Percentiles rank a stretch among this genome's conserved stretches.
Conservation (phyloP, 768 basidiomycete species). For the Suillus placidus region DNA sequence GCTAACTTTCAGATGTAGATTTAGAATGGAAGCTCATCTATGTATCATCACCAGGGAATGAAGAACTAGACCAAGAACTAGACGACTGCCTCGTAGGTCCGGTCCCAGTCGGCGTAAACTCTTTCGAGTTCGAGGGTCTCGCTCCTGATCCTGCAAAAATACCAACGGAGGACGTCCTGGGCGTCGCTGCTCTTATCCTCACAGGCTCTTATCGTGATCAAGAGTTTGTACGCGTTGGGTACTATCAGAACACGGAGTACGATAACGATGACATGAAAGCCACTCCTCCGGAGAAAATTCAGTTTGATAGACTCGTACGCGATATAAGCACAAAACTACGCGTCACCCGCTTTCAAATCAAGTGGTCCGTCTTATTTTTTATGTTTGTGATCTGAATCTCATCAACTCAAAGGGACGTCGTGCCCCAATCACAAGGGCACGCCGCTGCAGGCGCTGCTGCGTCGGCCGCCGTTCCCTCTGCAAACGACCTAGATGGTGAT, state of each 20-base stretch:
- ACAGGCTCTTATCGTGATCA: conserved; percentile 96
- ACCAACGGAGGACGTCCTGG: conserved; percentile 87
- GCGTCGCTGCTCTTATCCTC: conserved; percentile 95
- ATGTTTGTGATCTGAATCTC: conserved; percentile 4
- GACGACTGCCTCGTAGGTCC: conserved; percentile 98
- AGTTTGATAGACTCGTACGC: conserved; percentile 79
- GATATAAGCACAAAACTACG: conserved; percentile 91
- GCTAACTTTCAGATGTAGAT: conserved; percentile 51
- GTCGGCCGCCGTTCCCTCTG: conserved; percentile 75
- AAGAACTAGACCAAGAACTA: conserved; percentile 93
- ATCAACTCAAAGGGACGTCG: conserved; percentile 57
- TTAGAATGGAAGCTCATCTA: conserved; percentile 98
- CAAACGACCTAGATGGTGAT: conserved; percentile 60
- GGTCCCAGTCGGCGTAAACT: conserved; percentile 94
- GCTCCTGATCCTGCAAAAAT: conserved; percentile 85
- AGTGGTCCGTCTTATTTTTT: conserved; percentile 57
- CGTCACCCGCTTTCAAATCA: conserved; percentile 91
- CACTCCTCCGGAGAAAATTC: conserved; percentile 64
- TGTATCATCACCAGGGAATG: conserved; percentile 90
- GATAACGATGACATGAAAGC: conserved; percentile 92
- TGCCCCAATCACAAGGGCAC: conserved; percentile 48
- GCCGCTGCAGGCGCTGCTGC: conserved; percentile 62
- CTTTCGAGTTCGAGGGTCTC: conserved; percentile 93
- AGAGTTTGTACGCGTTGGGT: conserved; percentile 99
- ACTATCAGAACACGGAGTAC: conserved; percentile 99